Evolutionary conservation across 2,329 filamentous ascomycete species (phyloP), one percentile per base, ranked within the genome.

Genomic region (Alternaria infectoria): DNA sequence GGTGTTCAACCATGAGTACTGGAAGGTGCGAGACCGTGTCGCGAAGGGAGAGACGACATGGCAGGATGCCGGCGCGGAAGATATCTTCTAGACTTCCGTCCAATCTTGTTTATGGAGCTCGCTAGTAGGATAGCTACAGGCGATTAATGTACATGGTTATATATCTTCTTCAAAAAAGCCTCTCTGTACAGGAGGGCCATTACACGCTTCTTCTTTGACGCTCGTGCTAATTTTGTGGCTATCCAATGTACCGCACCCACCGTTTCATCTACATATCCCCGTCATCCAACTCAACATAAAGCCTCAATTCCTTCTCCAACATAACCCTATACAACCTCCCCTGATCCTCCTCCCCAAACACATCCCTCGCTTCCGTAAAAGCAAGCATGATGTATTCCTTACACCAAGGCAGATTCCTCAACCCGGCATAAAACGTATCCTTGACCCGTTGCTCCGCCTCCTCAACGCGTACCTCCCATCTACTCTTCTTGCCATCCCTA

Each of bases 1-100:
- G 96, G 86, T 90, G 70, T 96, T 95, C 74, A 96, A 89, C 74
- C 91, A 91, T 43, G 87, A 91, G 79, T 99, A 99, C 80, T 99
- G 96, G 96, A 85, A 88, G 72, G 84, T 89, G 73, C 86, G 93
- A 65, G 86, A 91, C 54, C 85, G 84, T 78, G 90, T 90, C 44
- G 90, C 89, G 19, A 81, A 85, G 59, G 88, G 91, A 55, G 84
- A 84, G 73, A 84, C 83, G 57, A 72, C 79, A 77, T 92, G 94
- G 93, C 87, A 88, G 66, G 69, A 79, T 30, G 66, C 74, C 3
- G 86, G 88, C 23, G 74, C 93, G 77, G 93, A 97, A 82, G 90
- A 91, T 71, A 90, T 97, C 61, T 97, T 90, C 76, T 88, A 76
- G 57, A 32, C 5, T 19, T n/a, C 19, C 21, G 13, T 11, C 8